Evolutionary conservation across 139 green algal species (phyloP), one percentile per base, ranked within the genome.

Genomic region (Volvox africanus): DNA sequence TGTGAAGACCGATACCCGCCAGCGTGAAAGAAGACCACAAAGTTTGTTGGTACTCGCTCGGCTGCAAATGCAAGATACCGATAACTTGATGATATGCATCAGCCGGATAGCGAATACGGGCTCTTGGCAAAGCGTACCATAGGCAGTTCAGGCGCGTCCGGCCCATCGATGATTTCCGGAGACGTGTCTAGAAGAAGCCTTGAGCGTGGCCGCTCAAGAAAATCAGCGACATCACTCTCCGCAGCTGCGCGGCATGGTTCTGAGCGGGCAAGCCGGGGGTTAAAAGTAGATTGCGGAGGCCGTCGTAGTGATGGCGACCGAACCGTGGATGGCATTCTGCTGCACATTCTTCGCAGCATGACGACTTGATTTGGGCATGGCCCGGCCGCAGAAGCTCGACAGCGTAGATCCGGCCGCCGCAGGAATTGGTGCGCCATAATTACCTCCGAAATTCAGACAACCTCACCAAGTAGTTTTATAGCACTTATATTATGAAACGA

Each of bases 1-100:
- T 96, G 87, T 98, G 97, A 79, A 98, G 88, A 0, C 97, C 97
- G 28, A 97, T 89, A 36, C 97, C 97, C 1, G 93, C 95, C 2
- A 98, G 16, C 0, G 92, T 96, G 87, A 99, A 98, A 1, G 97
- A 99, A 0, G 87, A 89, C 36, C 93, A 93, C 69, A 99, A 81
- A 16, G 97, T 99, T 67, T 98, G 97, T 91, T 98, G 96, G 50
- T 95, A 95, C 16, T 92, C 62, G 6, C 88, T 91, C 5, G 95
- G 95, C 94, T 97, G 94, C 76, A 71, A 11, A 16, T 6, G 77
- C 2, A 87, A 20, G 71, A 35, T 79, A 30, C 71, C 26, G 71
- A 79, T 32, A 30, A 79, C 26, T 16, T 13, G 71, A 20, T 16
- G 62, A 17, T 69, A 16, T 30, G 44, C 44, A 55, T 55, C 44